A percentile compares a stretch with the other conserved stretches of the same genome.
Evolutionary conservation across 2,329 filamentous ascomycete genomes (phyloP).

Genomic region (Scedosporium dehoogii): DNA sequence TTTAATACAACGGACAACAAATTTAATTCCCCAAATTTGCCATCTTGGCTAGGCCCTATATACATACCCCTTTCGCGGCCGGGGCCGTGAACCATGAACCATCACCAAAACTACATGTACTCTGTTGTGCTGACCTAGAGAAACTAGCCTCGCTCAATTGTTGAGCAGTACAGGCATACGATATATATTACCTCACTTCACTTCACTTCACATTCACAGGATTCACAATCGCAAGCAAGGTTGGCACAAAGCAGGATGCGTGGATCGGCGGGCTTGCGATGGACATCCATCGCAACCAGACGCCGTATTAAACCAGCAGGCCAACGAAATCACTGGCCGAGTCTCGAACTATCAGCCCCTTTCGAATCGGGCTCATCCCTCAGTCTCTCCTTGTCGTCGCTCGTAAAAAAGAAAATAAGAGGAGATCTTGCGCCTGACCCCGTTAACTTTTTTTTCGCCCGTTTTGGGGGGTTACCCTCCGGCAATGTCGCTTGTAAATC

Average conservation of each 20-base stretch:
- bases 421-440: too few species aligned
- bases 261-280: slow-evolving; percentile 2
- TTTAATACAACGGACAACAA: background rate
- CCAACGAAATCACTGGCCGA: background rate
- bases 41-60: background rate
- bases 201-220: background rate
- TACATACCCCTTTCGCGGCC: background rate
- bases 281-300: background rate
- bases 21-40: background rate
- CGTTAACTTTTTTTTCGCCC: too few species aligned
- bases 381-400: background rate
- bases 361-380: background rate
- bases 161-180: background rate
- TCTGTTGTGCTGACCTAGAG: too few species aligned
- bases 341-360: background rate
- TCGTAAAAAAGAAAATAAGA: background rate
- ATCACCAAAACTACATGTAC: too few species aligned
- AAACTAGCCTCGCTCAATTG: background rate
- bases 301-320: slow-evolving; percentile 3
- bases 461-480: too few species aligned
- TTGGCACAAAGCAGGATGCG: slow-evolving; percentile 1
- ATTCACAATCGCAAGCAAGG: background rate
- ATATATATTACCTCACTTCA: background rate
- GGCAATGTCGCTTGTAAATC: too few species aligned
- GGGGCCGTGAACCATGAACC: background rate